Conservation (phyloP, 306 rosid genomes). For the Citrullus mucosospermus region DNA sequence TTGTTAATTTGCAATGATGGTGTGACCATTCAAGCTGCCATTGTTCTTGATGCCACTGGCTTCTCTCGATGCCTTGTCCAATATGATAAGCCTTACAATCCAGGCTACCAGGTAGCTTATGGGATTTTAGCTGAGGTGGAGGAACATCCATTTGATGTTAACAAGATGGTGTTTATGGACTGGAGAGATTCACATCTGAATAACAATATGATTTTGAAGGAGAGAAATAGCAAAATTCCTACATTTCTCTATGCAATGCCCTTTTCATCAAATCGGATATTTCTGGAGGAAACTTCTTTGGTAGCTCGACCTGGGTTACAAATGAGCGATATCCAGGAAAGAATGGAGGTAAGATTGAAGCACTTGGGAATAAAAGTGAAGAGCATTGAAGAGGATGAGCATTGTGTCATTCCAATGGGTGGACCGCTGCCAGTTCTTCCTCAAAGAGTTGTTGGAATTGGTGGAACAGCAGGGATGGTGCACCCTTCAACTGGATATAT, state of each 20-base stretch:
- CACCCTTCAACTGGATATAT: conserved; percentile 98
- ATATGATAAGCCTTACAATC: conserved; percentile 86
- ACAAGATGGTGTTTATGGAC: conserved; percentile 96
- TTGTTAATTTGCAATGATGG: conserved; percentile 77
- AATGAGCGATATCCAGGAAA: conserved; percentile 76
- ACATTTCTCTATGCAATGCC: conserved; percentile 98
- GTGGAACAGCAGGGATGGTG: conserved; percentile 98
- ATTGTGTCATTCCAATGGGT: conserved; percentile 95
- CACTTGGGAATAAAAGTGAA: conserved; percentile 81
- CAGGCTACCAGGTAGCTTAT: conserved; percentile 96
- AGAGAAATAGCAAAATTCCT: conserved; percentile 68
- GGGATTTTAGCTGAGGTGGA: conserved; percentile 97
- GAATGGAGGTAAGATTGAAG: conserved; percentile 79
- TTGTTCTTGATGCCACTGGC: conserved; percentile 97
- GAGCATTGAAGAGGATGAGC: conserved; percentile 96
- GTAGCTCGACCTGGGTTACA: conserved; percentile 89
- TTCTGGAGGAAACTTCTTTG: conserved; percentile 92
- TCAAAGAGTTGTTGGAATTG: conserved; percentile 92
- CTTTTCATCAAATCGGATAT: conserved; percentile 68
- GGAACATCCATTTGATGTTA: conserved; percentile 77
- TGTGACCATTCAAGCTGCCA: conserved; percentile 72
- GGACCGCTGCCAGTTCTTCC: conserved; percentile 93
- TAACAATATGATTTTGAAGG: conserved; percentile 35
- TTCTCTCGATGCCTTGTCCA: conserved; percentile 88
- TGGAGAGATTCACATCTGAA: conserved; percentile 91